Conservation (phyloP, 108 stramenopile species). For the Epithemia pelagica region DNA sequence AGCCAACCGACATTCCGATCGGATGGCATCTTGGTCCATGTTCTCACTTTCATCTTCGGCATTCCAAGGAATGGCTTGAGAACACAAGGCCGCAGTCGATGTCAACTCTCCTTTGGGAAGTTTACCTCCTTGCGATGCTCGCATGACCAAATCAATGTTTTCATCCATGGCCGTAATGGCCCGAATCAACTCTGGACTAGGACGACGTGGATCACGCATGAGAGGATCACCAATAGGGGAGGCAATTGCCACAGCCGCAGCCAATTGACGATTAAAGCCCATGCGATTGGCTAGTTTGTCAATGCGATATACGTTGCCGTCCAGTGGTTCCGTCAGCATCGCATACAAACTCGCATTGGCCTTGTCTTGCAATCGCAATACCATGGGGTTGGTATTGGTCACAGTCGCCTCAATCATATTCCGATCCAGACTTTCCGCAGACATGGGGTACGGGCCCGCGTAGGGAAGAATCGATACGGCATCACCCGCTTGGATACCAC, state of each 20-base stretch:
- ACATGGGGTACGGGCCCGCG: conserved; percentile 88
- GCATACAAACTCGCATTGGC: conserved; percentile 63
- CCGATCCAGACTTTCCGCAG: conserved; percentile 83
- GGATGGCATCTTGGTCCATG: conserved; percentile 48
- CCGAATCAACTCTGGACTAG: conserved; percentile 65
- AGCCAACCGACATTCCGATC: conserved; percentile 56
- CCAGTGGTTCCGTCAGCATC: conserved; percentile 63
- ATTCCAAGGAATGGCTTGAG: conserved; percentile 75
- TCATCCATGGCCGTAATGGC: conserved; percentile 94
- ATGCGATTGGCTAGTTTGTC: conserved; percentile 91
- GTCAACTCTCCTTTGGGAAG: conserved; percentile 43
- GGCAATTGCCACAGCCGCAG: conserved; percentile 68
- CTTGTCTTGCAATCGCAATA: conserved; percentile 83
- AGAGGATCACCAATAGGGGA: conserved; percentile 42
- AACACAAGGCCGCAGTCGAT: conserved; percentile 80
- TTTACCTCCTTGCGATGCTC: conserved; percentile 13
- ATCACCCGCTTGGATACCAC: conserved; percentile 88
- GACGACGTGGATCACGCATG: conserved; percentile 48
- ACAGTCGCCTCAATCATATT: conserved; percentile 92
- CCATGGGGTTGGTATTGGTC: conserved; percentile 69
- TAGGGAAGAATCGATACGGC: conserved; percentile 87
- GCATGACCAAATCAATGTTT: conserved; percentile 78
- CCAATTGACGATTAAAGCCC: conserved; percentile 88
- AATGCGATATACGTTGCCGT: conserved; percentile 84
- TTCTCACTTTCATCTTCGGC: conserved; percentile 49